phyloP scores from a whole-genome alignment of 75 land plant genomes.

The Picea sitchensis region DNA sequence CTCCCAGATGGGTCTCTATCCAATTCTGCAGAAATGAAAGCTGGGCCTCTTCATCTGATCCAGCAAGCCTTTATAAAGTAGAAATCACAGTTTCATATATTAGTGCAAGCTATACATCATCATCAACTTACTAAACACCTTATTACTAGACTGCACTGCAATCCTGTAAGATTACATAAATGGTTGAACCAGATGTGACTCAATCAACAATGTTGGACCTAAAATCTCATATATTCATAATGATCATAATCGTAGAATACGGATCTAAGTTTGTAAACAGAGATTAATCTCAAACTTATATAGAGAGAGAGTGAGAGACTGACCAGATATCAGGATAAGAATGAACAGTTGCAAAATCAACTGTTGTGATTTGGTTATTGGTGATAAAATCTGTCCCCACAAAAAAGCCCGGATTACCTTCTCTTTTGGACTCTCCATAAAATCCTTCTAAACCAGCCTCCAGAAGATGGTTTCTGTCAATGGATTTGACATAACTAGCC shows the following conservation, averaged over 20 bases:
- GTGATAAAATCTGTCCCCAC: conserved; percentile 86
- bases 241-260: background rate
- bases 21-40: conserved; percentile 63
- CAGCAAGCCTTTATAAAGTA: conserved; percentile 49
- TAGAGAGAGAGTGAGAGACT: too few relatives aligned
- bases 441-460: conserved; percentile 91
- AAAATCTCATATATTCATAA: too few relatives aligned
- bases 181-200: too few relatives aligned
- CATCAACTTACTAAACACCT: too few relatives aligned
- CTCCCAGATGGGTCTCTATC: conserved; percentile 71
- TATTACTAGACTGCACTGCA: too few relatives aligned
- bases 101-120: background rate
- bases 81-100: too few relatives aligned
- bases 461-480: conserved; percentile 82
- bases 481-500: conserved; percentile 76
- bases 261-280: background rate
- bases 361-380: conserved; percentile 55
- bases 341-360: conserved; percentile 91
- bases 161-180: background rate
- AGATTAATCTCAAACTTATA: conserved; percentile 13
- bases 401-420: conserved; percentile 40
- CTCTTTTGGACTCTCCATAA: conserved; percentile 47
- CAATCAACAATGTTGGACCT: too few relatives aligned
- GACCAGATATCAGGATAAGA: conserved; percentile 92
- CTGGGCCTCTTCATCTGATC: conserved; percentile 44